phyloP scores from a whole-genome alignment of 176 grass and related monocot genomes.

The Musa acuminata region DNA sequence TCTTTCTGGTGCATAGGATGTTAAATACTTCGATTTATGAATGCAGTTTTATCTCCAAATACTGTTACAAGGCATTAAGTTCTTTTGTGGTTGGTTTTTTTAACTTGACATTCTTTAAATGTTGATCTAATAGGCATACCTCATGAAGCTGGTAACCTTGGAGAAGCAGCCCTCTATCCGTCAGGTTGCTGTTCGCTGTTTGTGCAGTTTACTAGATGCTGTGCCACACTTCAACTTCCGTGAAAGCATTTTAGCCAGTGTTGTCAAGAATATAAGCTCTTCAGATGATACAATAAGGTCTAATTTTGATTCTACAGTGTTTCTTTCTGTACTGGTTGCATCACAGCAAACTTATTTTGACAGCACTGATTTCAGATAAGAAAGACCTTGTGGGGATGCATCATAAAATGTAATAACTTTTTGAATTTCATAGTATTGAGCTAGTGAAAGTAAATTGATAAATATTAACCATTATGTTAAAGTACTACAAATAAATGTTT shows the following conservation, averaged over 20 bases:
- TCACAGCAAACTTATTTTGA: not conserved
- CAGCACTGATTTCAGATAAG: not conserved
- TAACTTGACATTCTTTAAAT: conserved; percentile 1
- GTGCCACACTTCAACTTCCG: conserved; percentile 87
- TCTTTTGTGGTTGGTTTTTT: conserved; percentile 2
- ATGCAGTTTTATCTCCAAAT: no score
- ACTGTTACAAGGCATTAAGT: no score
- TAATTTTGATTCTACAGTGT: not conserved
- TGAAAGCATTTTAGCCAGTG: conserved; percentile 60
- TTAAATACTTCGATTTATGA: no score
- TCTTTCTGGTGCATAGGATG: no score
- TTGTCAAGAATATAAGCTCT: conserved; percentile 82
- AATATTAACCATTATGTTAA: no score
- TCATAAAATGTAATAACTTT: not conserved
- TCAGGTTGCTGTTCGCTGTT: conserved; percentile 58
- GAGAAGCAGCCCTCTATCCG: conserved; percentile 51
- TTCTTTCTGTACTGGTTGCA: no score
- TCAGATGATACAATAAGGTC: conserved; percentile 75
- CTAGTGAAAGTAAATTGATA: no score
- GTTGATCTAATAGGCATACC: conserved; percentile 56
- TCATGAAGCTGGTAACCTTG: conserved; percentile 60
- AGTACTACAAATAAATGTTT: not conserved
- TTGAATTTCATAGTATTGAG: no score
- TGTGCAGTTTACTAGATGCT: conserved; percentile 69
- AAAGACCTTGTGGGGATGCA: not conserved